Percentiles rank a stretch among this genome's conserved stretches.
phyloP scores from a whole-genome alignment of 768 basidiomycete genomes.

The Gloeostereum incarnatum region DNA sequence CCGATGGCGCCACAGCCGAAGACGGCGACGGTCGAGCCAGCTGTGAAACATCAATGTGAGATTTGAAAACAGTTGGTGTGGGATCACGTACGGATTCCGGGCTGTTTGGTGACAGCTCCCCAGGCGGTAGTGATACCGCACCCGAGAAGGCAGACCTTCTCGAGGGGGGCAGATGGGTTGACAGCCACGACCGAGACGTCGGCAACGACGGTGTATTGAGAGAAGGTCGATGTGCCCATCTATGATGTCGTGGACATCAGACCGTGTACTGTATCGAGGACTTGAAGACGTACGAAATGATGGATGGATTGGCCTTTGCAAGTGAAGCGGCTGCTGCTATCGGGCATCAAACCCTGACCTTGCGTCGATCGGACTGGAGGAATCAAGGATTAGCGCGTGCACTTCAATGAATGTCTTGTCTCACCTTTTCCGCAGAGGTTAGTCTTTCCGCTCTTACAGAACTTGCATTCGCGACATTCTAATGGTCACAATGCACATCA shows the following conservation, averaged over 20 bases:
- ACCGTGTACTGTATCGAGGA: not conserved
- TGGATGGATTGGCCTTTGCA: conserved; percentile 79
- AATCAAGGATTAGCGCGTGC: conserved; percentile 2
- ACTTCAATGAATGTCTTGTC: not conserved
- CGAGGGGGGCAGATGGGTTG: conserved; percentile 75
- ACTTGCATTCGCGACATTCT: conserved; percentile 97
- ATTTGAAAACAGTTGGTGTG: not conserved
- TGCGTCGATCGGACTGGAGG: conserved; percentile 80
- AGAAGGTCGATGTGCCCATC: conserved; percentile 99
- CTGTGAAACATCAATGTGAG: conserved; percentile 24
- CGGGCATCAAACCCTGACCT: conserved; percentile 93
- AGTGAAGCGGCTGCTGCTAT: conserved; percentile 80
- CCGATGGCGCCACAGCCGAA: conserved; percentile 98
- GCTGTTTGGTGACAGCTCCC: conserved; percentile 91
- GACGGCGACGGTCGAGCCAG: conserved; percentile 83
- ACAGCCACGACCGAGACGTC: conserved; percentile 95
- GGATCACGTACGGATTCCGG: conserved; percentile 58
- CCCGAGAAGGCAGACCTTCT: conserved; percentile 95
- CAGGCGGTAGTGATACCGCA: conserved; percentile 98
- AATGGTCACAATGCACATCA: not conserved
- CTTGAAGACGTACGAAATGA: conserved; percentile 68
- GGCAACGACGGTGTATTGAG: conserved; percentile 98
- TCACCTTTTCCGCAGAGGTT: conserved; percentile 94
- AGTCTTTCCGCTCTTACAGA: conserved; percentile 97
- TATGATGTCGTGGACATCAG: conserved; percentile 18